Base-by-base conservation (phyloP, 257 asterid genomes). In the Eucommia ulmoides region DNA sequence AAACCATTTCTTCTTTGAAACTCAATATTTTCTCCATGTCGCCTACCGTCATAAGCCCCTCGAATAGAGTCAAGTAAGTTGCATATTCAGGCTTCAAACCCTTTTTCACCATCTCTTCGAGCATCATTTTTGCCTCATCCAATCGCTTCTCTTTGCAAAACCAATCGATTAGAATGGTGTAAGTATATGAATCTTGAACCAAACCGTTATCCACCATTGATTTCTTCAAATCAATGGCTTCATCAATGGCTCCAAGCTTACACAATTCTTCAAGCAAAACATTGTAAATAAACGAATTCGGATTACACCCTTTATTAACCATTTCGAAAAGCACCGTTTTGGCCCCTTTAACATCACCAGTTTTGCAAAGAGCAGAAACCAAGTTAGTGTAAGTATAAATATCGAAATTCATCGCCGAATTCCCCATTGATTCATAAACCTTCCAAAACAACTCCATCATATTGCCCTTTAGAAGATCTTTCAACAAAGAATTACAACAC, bases 371-470 rank as follows among this genome's bases (percentile, higher is more conserved):
- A 41, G 68, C 63, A 49, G 24, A 22, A 5, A 45, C 20, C 58
- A 63, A 24, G 22, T 24, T 11, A 12, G 44, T 20, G 33, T 49
- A 63, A 10, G 63, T 24, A 55, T 49, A 23, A 22, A 20, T 44
- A 55, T 44, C 29, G n/a, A 63, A 63, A 0, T 15, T 12, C 20
- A 54, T 18, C 42, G 44, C 21, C 20, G 61, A 51, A 24, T 49
- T 63, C 17, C 23, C 20, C 58, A 55, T 63, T 8, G 62, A 49
- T 11, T 55, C 35, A 41, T 22, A 49, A 8, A 63, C 53, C 50
- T 20, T 58, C 68, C 68, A 63, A 63, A 63, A 63, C 58, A 63
- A 18, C 18, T 12, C 48, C 2, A 63, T 22, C 23, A 19, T 50
- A 22, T 49, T 33, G 23, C 1, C 49, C 29, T 55, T 49, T 50